These are phyloP conservation scores for Candida patagonica DNA, from an alignment of 805 yeast species.

Conservation along the genomic window DNA sequence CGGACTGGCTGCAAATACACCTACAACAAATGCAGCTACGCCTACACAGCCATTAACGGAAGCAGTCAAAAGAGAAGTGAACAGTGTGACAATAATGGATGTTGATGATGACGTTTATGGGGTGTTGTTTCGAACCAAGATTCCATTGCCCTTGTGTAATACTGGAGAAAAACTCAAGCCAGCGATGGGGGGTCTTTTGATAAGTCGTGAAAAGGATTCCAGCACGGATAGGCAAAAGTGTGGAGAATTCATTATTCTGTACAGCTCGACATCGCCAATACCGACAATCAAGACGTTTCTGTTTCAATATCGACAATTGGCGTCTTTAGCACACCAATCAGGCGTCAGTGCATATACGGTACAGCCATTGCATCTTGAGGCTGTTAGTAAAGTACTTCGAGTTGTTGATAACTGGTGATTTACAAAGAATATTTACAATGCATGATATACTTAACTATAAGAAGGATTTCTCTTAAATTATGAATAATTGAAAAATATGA, in stretches of 20 bases:
- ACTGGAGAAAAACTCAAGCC: constrained; percentile 5
- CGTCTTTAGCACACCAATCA: constrained; percentile 26
- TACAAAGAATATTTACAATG: too few relatives aligned
- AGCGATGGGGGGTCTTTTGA: constrained; percentile 16
- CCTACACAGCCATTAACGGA: background rate
- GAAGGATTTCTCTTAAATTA: too few relatives aligned
- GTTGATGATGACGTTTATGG: constrained; percentile 25
- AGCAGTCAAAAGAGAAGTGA: constrained; percentile 10
- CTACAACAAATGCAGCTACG: constrained; percentile 5
- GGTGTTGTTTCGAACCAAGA: constrained; percentile 16
- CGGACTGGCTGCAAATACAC: constrained; percentile 15
- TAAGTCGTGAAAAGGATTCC: constrained; percentile 13
- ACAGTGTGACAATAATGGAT: constrained; percentile 22
- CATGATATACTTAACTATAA: too few relatives aligned
- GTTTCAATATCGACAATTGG: constrained; percentile 30
- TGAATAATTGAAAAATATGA: too few relatives aligned
- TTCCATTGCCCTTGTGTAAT: constrained; percentile 1
- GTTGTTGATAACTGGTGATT: constrained; percentile 5
- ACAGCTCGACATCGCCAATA: constrained; percentile 17
- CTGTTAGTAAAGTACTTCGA: constrained; percentile 23
- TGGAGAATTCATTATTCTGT: constrained; percentile 20
- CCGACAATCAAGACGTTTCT: constrained; percentile 25
- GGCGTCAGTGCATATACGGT: constrained; percentile 27
- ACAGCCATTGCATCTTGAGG: constrained; percentile 33
- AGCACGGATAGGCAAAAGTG: constrained; percentile 6